Base-by-base conservation (phyloP, 2,329 filamentous ascomycete genomes). In the Fonsecaea multimorphosa region DNA sequence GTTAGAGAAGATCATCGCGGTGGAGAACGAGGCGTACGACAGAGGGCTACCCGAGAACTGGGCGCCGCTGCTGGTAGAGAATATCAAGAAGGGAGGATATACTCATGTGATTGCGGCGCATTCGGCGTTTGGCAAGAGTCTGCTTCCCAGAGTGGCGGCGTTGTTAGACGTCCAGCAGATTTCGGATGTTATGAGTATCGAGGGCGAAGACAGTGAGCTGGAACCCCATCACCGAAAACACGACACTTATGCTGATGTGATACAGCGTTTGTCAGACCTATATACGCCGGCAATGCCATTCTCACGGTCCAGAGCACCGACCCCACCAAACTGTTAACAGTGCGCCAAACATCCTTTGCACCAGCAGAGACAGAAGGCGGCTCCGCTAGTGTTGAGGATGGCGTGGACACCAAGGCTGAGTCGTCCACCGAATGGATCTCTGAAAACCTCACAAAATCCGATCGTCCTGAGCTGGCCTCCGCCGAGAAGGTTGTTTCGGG, bases 221-320 rank as follows among this genome's bases (percentile, higher is more conserved):
- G 5, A n/a, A 22, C 44, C n/a, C n/a, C 8, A n/a, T 19, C n/a
- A 11, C 53, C 24, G 34, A 12, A 22, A 19, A 6, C 14, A 11
- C 14, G 34, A n/a, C 19, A 16, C 22, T 57, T 40, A 59, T 49
- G 36, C 58, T 55, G 59, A 77, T 64, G 16, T 46, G 61, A n/a
- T 59, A 44, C 68, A 87, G 85, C 92, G 12, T 99, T 99, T 75
- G 90, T 97, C 62, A 91, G 95, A 64, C 94, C 95, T 31, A 97
- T 99, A 75, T 99, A 99, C 78, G 95, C 95, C 64, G 95, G 95
- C 62, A 99, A 99, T 76, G 95, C 94, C 55, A 97, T 99, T 75
- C 87, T 96, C 38, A 99, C 95, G 9, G 93, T 99, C 65, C 91
- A 98, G 79, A 97, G 93, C 2, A 87, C 86, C 69, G 95, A 99